phyloP scores from a whole-genome alignment of 345 rosid genomes.

The Acer negundo region DNA sequence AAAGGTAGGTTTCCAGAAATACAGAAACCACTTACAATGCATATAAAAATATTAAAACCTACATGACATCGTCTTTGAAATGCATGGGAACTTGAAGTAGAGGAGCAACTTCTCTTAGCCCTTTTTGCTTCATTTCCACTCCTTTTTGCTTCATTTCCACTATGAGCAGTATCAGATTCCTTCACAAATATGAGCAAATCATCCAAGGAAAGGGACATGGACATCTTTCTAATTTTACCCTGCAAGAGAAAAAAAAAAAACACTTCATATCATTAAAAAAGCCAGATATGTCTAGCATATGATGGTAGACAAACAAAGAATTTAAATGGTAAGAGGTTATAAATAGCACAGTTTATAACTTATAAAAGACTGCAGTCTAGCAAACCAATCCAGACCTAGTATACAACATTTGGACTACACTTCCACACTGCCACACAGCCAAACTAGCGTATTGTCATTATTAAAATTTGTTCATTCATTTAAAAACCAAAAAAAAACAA shows the following conservation, averaged over 20 bases:
- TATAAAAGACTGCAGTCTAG: not conserved
- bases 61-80: constrained; percentile 55
- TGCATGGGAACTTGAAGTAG: constrained; percentile 41
- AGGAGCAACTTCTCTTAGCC: constrained; percentile 29
- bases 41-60: constrained; percentile 32
- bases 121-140: constrained; percentile 20
- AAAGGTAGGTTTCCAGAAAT: constrained; percentile 9
- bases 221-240: constrained; percentile 43
- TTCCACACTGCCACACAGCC: constrained; percentile 9
- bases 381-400: not conserved
- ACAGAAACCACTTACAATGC: not conserved
- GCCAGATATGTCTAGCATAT: not conserved
- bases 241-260: constrained; percentile 31
- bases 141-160: constrained; percentile 34
- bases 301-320: not conserved
- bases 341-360: not conserved
- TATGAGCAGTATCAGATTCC: constrained; percentile 34
- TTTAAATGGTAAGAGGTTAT: not conserved
- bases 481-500: not conserved
- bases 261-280: constrained; percentile 13
- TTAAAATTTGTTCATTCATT: not conserved
- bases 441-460: constrained; percentile 8
- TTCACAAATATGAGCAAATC: constrained; percentile 54
- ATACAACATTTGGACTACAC: constrained; percentile 3
- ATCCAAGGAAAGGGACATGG: constrained; percentile 49